Evolutionary conservation across 371 early-diverging fungal species (phyloP).

Genomic region (Actinomucor elegans): DNA sequence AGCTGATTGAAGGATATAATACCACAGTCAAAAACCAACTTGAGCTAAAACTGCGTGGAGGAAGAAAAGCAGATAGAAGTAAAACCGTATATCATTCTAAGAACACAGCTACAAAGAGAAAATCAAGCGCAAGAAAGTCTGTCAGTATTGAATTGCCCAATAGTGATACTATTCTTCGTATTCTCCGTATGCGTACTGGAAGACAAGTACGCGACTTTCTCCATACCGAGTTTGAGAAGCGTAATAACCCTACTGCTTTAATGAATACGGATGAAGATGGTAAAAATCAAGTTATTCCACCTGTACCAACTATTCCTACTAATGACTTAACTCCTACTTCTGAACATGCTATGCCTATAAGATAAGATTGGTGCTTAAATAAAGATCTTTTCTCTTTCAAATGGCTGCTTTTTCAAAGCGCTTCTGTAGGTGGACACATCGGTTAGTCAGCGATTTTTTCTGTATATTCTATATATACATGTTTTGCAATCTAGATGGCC

Average conservation of each 20-base stretch:
- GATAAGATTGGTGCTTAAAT: too few relatives aligned
- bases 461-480: neutral
- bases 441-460: slow-evolving; percentile 76
- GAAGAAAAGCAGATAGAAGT: slow-evolving; percentile 42
- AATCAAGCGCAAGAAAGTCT: slow-evolving; percentile 19
- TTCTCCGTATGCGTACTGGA: slow-evolving; percentile 53
- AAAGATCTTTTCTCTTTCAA: neutral
- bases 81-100: slow-evolving; percentile 45
- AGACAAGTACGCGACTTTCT: slow-evolving; percentile 49
- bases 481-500: neutral
- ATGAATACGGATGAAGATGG: neutral
- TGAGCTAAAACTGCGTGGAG: slow-evolving; percentile 37
- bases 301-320: slow-evolving; percentile 16
- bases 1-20: slow-evolving; percentile 64
- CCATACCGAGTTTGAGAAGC: slow-evolving; percentile 35
- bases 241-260: slow-evolving; percentile 28
- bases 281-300: slow-evolving; percentile 12
- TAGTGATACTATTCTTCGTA: slow-evolving; percentile 53
- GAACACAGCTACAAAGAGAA: slow-evolving; percentile 35
- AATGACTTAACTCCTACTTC: slow-evolving; percentile 22
- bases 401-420: too few relatives aligned
- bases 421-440: too few relatives aligned
- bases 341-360: slow-evolving; percentile 15
- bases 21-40: slow-evolving; percentile 41
- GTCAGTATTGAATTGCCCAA: slow-evolving; percentile 44